Evolutionary conservation across 2,329 filamentous ascomycete genomes (phyloP), one percentile per base, ranked within the genome.

Genomic region (Cladosporium sp.): DNA sequence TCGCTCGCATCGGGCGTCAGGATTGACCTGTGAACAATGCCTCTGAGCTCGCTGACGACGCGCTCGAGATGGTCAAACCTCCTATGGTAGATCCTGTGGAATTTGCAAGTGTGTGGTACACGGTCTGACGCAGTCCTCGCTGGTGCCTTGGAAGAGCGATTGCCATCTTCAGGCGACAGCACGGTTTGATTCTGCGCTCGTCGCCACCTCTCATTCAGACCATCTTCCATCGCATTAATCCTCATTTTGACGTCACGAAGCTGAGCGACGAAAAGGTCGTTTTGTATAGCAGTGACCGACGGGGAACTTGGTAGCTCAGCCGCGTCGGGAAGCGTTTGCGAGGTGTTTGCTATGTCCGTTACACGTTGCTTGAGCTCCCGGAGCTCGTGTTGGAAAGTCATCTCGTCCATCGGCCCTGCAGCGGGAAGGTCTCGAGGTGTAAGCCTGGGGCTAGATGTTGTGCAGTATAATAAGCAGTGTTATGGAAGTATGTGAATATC

Each of bases 381-480:
- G 12, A 51, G 48, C 40, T 44, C 32, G 15, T 39, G 34, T 27
- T 40, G 48, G 32, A 51, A 51, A 17, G 48, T 51, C 18, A 24
- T 37, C 36, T 51, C 48, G 48, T 51, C 48, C 48, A 51, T 51
- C 27, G 37, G 43, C 32, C 36, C 18, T 29, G 15, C 34, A 22
- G 29, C 24, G 18, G 41, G 4, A 27, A 9, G 9, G 5, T 27
- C 9, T 27, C 9, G 22, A 27, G 5, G 22, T 5, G 9, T 27
- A 9, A 9, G 9, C 9, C 5, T 27, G 5, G 32, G 32, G 32
- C 32, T 17, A 4, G 2, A n/a, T 36, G 32, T 3, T 15, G 15
- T 36, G 7, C 22, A 5, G 22, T 27, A 27, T 27, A 27, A 5
- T 9, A 9, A 27, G 32, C 32, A 36, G 32, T 36, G 6, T 17